Evolutionary conservation across 345 rosid genomes (phyloP).

Genomic region (Alliaria petiolata): DNA sequence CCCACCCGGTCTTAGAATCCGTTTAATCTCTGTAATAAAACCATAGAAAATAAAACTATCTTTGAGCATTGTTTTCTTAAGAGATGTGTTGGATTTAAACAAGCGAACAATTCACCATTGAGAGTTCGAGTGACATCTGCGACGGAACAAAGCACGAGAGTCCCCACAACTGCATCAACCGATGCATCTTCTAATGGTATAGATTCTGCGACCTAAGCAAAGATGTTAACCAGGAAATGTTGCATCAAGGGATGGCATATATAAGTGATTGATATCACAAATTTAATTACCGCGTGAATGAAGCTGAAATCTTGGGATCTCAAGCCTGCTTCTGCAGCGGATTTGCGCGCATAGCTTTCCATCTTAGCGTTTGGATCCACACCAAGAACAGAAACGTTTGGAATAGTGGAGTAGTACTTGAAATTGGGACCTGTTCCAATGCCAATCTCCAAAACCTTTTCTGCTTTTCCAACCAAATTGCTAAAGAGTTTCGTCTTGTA

Average conservation of each 20-base stretch:
- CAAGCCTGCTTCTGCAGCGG: constrained; percentile 69
- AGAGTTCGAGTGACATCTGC: constrained; percentile 52
- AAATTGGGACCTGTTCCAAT: constrained; percentile 88
- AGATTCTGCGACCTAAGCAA: constrained; percentile 66
- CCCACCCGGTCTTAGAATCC: constrained; percentile 85
- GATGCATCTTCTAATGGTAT: constrained; percentile 71
- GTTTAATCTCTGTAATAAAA: constrained; percentile 54
- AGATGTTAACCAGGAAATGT: background rate
- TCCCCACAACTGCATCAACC: constrained; percentile 82
- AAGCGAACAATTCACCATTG: constrained; percentile 42
- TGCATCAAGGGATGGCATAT: background rate
- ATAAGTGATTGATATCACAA: background rate
- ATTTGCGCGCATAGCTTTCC: constrained; percentile 62
- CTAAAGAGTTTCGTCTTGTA: constrained; percentile 58
- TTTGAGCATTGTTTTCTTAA: background rate
- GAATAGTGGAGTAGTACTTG: constrained; percentile 49
- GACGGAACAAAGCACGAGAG: constrained; percentile 84
- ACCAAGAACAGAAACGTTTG: constrained; percentile 54
- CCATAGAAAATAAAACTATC: background rate
- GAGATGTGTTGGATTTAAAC: background rate
- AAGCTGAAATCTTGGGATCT: constrained; percentile 52
- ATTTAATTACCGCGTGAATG: constrained; percentile 58
- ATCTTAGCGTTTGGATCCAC: constrained; percentile 73
- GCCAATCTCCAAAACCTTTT: constrained; percentile 75
- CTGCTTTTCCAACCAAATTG: constrained; percentile 54